phyloP scores from a whole-genome alignment of 2,329 filamentous ascomycete species.

The Thermoascus crustaceus region DNA sequence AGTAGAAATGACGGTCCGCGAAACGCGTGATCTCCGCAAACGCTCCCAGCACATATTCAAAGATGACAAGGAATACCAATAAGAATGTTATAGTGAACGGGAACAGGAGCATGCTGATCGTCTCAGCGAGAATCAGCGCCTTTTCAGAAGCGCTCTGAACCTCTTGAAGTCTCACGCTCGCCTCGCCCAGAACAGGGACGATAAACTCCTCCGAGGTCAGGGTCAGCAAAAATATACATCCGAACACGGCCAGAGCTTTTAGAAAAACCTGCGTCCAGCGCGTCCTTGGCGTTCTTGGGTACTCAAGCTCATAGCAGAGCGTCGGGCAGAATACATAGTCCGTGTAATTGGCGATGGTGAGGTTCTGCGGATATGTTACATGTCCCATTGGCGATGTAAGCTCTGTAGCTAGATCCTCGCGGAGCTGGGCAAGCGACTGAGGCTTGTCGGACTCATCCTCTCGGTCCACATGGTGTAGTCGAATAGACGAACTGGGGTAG shows the following conservation, averaged over 20 bases:
- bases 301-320: constrained; percentile 95
- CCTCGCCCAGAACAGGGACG: constrained; percentile 74
- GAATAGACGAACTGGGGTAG: constrained; percentile 54
- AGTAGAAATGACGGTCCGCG: constrained; percentile 89
- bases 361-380: constrained; percentile 81
- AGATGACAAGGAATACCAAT: constrained; percentile 94
- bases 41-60: constrained; percentile 90
- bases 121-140: constrained; percentile 75
- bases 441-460: constrained; percentile 32
- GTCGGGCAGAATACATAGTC: constrained; percentile 92
- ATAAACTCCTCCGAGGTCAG: constrained; percentile 93
- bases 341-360: constrained; percentile 71
- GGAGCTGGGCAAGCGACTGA: constrained; percentile 56
- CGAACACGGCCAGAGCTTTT: constrained; percentile 84
- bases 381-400: constrained; percentile 84
- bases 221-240: constrained; percentile 90
- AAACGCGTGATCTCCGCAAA: constrained; percentile 93
- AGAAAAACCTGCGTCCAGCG: constrained; percentile 74
- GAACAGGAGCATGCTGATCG: constrained; percentile 83
- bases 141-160: constrained; percentile 53
- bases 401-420: constrained; percentile 82
- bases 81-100: constrained; percentile 96
- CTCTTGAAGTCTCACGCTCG: constrained; percentile 47
- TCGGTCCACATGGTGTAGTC: constrained; percentile 21
- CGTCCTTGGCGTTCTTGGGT: constrained; percentile 68